Evolutionary conservation across 2,329 filamentous ascomycete species (phyloP), one percentile per base, ranked within the genome.

Genomic region (Colletotrichum brevisporum): DNA sequence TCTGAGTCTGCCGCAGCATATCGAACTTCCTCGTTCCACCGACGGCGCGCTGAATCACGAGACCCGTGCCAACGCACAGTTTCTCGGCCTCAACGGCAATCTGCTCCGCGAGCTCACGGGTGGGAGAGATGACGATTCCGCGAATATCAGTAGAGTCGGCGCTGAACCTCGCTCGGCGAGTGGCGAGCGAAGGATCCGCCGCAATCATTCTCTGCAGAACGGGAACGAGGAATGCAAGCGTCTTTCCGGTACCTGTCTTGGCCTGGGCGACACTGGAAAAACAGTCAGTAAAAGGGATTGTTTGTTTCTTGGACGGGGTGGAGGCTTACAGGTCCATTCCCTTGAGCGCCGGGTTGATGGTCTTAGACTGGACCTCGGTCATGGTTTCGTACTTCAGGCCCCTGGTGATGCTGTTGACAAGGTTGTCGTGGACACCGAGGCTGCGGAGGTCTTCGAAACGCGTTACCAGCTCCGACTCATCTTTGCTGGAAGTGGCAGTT

Each of bases 181-280:
- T 78, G 60, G 87, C 89, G 41, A 97, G 86, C 0, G 83, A 80
- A 1, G 90, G 89, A 72, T 94, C 89, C 69, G 85, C 82, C 21
- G 82, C 79, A 70, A 97, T 83, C 76, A 97, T 92, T 69, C 90
- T 91, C 78, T 98, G 94, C 60, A 98, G 83, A 8, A 94, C 85
- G 58, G 96, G 96, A 6, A 98, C 82, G 26, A 99, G 86, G 84
- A 98, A 99, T 43, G 94, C 96, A 66, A 98, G 83, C 0, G 96
- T 99, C 83, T 99, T 99, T 78, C 96, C 96, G 4, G 96, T 98
- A 78, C 96, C 96, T 9, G 96, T 99, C 83, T 94, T 97, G 69
- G 96, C 96, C 83, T 98, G 96, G 54, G 95, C 96, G 73, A 98
- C 87, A 74, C 92, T 94, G 76, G 70, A 57, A 58, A 70, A 13